Evolutionary conservation across 129 eudicot species (phyloP).

Genomic region (Artemisia tridentata): DNA sequence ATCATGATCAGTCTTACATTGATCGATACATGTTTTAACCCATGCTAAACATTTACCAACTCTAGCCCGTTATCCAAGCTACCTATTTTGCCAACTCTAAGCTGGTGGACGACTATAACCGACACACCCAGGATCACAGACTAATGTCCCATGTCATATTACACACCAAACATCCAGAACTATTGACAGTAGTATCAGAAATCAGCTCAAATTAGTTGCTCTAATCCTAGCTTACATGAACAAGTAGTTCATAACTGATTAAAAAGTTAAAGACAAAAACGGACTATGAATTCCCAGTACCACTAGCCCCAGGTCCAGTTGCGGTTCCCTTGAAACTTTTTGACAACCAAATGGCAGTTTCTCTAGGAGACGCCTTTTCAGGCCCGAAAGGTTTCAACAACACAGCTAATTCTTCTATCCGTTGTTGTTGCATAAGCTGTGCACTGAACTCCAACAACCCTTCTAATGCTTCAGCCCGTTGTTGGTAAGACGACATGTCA

Average conservation of each 20-base stretch:
- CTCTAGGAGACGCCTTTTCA: conserved; percentile 86
- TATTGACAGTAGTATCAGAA: neutral
- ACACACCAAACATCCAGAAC: neutral
- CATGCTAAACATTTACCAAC: too few relatives aligned
- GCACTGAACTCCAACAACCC: conserved; percentile 97
- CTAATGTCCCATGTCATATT: neutral
- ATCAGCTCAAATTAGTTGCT: neutral
- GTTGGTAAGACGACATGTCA: conserved; percentile 75
- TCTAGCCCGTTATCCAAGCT: too few relatives aligned
- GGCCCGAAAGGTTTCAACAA: conserved; percentile 86
- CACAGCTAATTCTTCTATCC: conserved; percentile 78
- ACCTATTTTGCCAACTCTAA: too few relatives aligned
- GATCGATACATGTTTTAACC: too few relatives aligned
- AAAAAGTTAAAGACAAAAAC: neutral
- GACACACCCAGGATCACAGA: too few relatives aligned
- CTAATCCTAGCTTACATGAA: conserved; percentile 19
- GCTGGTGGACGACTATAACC: too few relatives aligned
- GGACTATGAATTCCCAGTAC: conserved; percentile 18
- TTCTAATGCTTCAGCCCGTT: conserved; percentile 92
- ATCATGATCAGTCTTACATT: too few relatives aligned
- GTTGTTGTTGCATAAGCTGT: conserved; percentile 72
- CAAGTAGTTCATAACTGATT: conserved; percentile 28
- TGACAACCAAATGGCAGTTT: conserved; percentile 92
- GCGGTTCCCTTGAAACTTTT: conserved; percentile 78
- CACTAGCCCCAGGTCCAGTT: conserved; percentile 17